Base-by-base conservation (phyloP, 2,329 filamentous ascomycete species). In the Daldinia eschscholtzii region DNA sequence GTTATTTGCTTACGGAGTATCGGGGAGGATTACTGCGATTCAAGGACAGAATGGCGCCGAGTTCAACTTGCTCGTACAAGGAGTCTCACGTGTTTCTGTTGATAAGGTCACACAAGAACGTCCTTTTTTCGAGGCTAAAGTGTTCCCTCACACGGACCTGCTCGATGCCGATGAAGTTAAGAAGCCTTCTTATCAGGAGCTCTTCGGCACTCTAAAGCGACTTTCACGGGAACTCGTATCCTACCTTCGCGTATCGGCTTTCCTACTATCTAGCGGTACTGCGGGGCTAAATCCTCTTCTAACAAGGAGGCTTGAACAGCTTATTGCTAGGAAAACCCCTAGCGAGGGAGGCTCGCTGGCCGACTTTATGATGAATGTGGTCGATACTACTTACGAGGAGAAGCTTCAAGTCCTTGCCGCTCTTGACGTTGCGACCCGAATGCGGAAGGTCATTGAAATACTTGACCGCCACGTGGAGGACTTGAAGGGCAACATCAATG, bases 281-380 rank as follows among this genome's bases (percentile, higher is more conserved):
- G 86, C 89, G 0, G 86, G 87, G 3, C 83, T 98, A 15, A 94
- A 94, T 3, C 94, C 95, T 0, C 83, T 95, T n/a, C 86, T 98
- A 59, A 93, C 93, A 0, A 89, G 94, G 57, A 89, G 94, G 59
- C 88, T 99, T 48, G 94, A 98, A 76, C 82, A 94, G 60, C 96
- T 93, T 80, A 97, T 99, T 71, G 87, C 90, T 35, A 90, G 91
- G 79, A 97, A 96, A 78, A 90, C 93, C 66, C 79, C 96, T 57
- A 85, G 88, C 46, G 94, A 98, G 73, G 94, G 94, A 1, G 95
- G 95, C 1, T 83, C 89, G 7, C 85, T 99, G 9, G 95, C 96
- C 6, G 96, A 99, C 79, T 98, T 98, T 79, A 98, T 99, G 93
- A 91, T 93, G 42, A 97, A 97, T 77, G 88, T 98, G 26, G 88